Percentiles rank a stretch among this genome's conserved stretches.
Evolutionary conservation across 169 alveolate genomes (phyloP).

Genomic region (Babesia gibsoni): DNA sequence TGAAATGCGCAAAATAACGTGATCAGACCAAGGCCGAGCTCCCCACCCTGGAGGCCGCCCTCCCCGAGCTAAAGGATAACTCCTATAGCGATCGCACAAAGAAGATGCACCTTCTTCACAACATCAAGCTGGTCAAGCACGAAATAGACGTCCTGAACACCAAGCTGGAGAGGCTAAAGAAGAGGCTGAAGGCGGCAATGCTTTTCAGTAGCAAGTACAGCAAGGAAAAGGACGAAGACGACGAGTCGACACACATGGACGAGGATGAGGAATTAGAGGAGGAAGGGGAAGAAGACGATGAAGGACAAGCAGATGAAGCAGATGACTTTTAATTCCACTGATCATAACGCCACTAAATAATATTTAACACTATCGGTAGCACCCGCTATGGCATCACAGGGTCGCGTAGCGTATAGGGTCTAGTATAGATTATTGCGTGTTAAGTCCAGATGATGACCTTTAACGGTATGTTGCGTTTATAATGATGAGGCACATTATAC

Average conservation of each 20-base stretch:
- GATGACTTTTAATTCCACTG: too few species aligned
- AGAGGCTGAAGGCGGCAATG: slow-evolving; percentile 48
- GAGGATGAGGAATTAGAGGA: slow-evolving; percentile 12
- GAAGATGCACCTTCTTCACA: slow-evolving; percentile 42
- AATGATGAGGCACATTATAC: not conserved
- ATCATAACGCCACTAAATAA: too few species aligned
- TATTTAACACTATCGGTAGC: too few species aligned
- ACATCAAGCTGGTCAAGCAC: slow-evolving; percentile 58
- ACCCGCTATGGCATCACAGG: too few species aligned
- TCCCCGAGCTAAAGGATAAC: not conserved
- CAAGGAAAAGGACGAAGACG: slow-evolving; percentile 2
- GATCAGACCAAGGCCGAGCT: slow-evolving; percentile 16
- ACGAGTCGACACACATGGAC: not conserved
- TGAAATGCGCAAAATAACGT: not conserved
- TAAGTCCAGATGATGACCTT: too few species aligned
- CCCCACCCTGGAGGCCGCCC: not conserved
- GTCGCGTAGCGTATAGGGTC: too few species aligned
- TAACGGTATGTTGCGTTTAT: not conserved
- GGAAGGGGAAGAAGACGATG: slow-evolving; percentile 35
- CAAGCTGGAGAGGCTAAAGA: slow-evolving; percentile 35
- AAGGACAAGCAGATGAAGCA: not conserved
- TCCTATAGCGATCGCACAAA: slow-evolving; percentile 21
- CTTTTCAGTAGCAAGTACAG: slow-evolving; percentile 21
- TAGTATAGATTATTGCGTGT: too few species aligned
- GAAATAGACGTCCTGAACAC: slow-evolving; percentile 46